Base-by-base conservation (phyloP, 176 grass and related monocot genomes). In the Phyllostachys edulis region DNA sequence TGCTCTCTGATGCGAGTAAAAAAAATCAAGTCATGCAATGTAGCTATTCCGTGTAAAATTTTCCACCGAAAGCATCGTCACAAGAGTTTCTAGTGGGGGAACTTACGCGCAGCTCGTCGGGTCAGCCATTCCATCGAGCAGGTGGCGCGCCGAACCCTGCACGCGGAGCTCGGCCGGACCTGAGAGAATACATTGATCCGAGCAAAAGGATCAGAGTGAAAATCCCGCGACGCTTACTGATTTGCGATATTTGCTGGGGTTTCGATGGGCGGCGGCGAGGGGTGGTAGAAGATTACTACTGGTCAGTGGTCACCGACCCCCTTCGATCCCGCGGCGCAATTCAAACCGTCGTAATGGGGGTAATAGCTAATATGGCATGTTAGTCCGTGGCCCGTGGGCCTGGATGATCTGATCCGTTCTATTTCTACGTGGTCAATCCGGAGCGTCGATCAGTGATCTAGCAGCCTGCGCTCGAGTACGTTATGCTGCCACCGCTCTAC, bases 71-170 rank as follows among this genome's bases (percentile, higher is more conserved):
- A 66, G 36, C 6, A 0, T 24, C 10, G 41, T 32, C 5, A 44
- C 8, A 37, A 66, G 23, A 18, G 51, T 72, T 82, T 29, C 14
- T 32, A 9, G 20, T 2, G 54, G 37, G 50, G 46, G 15, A n/a
- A 51, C 79, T 77, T 78, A 79, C 57, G 51, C 44, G 6, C 52
- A 42, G 71, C 6, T 36, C 13, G 64, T 3, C 38, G 34, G 6
- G 40, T 51, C 40, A 41, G 63, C 63, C 69, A 75, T 80, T 89
- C 61, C 61, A 38, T 89, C 69, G 76, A 89, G 62, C 56, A 73
- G 70, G 29, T 14, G 1, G 36, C 14, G 55, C 24, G 65, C 64
- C 26, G 24, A 55, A 57, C 18, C 23, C 66, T 56, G 66, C 23
- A 41, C 63, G 6, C 44, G 0, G 59, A 73, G 59, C 17, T 59